phyloP scores from a whole-genome alignment of 768 basidiomycete species.

The Leccinum uliginosum region DNA sequence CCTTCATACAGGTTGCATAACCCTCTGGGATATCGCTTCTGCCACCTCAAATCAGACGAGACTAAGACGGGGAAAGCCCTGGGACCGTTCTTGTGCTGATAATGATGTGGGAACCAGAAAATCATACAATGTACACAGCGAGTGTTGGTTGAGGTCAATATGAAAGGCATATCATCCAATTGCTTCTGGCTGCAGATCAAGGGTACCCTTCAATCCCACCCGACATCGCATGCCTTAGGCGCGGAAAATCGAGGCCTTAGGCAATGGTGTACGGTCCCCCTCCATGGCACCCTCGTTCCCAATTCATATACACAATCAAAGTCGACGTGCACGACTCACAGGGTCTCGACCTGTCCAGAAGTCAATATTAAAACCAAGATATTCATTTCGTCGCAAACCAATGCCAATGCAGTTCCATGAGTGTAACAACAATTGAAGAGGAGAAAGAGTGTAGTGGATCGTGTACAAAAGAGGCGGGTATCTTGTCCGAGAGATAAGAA shows the following conservation, averaged over 20 bases:
- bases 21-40: too few relatives aligned
- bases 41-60: too few relatives aligned
- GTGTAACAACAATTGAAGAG: not conserved
- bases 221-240: not conserved
- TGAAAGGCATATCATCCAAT: not conserved
- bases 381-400: not conserved
- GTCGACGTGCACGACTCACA: not conserved
- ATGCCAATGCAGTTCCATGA: constrained; percentile 2
- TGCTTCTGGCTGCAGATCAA: not conserved
- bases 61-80: too few relatives aligned
- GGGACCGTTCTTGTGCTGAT: not conserved
- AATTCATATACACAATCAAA: not conserved
- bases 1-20: too few relatives aligned
- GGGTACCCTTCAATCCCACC: not conserved
- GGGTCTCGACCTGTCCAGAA: not conserved
- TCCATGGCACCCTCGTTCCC: not conserved
- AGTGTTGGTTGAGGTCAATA: not conserved
- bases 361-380: constrained; percentile 4
- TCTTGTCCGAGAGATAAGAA: constrained; percentile 13
- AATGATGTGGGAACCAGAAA: not conserved
- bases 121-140: not conserved
- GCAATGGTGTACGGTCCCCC: not conserved
- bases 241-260: not conserved
- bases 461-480: constrained; percentile 13
- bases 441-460: not conserved